phyloP scores from a whole-genome alignment of 768 basidiomycete genomes.

The Macrolepiota fuliginosa region DNA sequence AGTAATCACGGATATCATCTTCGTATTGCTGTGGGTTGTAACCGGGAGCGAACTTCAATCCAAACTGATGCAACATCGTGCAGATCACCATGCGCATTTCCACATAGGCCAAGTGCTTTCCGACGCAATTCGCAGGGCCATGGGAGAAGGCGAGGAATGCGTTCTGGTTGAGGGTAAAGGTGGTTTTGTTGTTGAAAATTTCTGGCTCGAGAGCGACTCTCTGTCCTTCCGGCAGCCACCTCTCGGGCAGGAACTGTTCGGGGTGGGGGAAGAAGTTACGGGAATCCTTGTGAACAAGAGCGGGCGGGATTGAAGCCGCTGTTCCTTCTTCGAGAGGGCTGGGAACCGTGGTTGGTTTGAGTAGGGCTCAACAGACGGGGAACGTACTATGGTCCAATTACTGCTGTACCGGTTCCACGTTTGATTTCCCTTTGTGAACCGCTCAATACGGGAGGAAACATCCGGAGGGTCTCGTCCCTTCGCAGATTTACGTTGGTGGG shows the following conservation, averaged over 20 bases:
- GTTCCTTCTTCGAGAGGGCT: background rate
- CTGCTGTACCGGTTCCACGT: conserved; percentile 26
- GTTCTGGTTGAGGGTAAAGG: conserved; percentile 21
- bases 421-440: conserved; percentile 29
- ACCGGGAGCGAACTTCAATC: conserved; percentile 27
- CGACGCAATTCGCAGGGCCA: conserved; percentile 51
- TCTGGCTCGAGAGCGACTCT: background rate
- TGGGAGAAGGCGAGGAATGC: conserved; percentile 30
- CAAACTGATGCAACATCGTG: conserved; percentile 33
- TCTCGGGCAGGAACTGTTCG: conserved; percentile 33
- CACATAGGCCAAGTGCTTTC: conserved; percentile 31
- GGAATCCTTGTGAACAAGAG: background rate
- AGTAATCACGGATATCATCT: background rate
- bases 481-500: background rate
- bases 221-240: conserved; percentile 26
- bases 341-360: no score
- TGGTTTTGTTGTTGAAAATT: conserved; percentile 24
- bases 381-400: conserved; percentile 16
- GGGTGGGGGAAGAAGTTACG: conserved; percentile 31
- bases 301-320: background rate
- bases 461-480: conserved; percentile 35
- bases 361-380: no score
- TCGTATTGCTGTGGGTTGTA: conserved; percentile 23
- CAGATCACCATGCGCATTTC: conserved; percentile 36
- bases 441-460: conserved; percentile 31